These are phyloP conservation scores for Athelia sp. DNA, from an alignment of 1,284 basidiomycete species.

Conservation along the genomic window DNA sequence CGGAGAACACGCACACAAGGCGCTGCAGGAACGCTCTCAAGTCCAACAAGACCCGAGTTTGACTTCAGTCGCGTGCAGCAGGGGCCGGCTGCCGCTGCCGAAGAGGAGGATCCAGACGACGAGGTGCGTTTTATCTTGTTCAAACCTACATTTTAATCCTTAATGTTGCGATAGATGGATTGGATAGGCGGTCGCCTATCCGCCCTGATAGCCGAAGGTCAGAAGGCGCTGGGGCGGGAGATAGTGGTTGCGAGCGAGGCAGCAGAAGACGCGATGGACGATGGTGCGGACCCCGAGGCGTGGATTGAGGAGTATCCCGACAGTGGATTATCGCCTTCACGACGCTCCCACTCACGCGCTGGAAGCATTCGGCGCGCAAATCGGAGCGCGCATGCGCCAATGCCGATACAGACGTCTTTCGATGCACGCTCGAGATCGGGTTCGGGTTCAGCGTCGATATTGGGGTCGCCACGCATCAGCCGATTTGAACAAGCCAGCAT, in stretches of 20 bases:
- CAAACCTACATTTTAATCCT: background rate
- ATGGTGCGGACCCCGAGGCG: constrained; percentile 48
- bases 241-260: constrained; percentile 69
- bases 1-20: constrained; percentile 19
- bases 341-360: constrained; percentile 16
- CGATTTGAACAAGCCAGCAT: constrained; percentile 13
- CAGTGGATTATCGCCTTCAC: constrained; percentile 17
- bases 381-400: constrained; percentile 21
- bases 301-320: constrained; percentile 48
- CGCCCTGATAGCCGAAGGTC: constrained; percentile 68
- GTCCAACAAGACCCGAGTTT: constrained; percentile 29
- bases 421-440: constrained; percentile 3
- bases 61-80: constrained; percentile 24
- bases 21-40: constrained; percentile 20
- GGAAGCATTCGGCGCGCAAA: constrained; percentile 23
- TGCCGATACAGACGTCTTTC: constrained; percentile 7
- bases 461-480: constrained; percentile 25
- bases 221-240: constrained; percentile 63
- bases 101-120: constrained; percentile 34
- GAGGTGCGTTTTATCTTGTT: constrained; percentile 40
- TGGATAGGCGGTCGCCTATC: constrained; percentile 67
- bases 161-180: constrained; percentile 49
- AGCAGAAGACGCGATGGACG: constrained; percentile 68
- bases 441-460: constrained; percentile 6
- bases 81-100: constrained; percentile 3